Conservation (phyloP, 2,329 filamentous ascomycete genomes). For the Neopestalotiopsis clavispora region DNA sequence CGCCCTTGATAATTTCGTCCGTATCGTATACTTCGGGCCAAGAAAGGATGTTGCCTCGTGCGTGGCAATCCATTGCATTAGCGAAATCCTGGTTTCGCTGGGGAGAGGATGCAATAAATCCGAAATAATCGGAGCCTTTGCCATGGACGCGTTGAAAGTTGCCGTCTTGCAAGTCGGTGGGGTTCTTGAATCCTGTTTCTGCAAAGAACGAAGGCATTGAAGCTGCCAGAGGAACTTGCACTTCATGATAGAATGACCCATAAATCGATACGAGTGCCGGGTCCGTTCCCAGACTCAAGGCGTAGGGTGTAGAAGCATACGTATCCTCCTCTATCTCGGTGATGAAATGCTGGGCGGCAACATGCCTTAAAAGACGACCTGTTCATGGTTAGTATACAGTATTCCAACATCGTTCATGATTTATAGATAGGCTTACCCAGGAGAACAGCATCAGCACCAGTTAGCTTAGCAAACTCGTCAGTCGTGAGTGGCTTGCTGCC, state of each 20-base stretch:
- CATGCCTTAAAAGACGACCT: conserved; percentile 24
- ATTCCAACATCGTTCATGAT: too few species aligned
- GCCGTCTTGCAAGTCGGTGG: conserved; percentile 22
- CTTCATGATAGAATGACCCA: conserved; percentile 24
- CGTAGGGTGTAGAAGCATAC: conserved; percentile 22
- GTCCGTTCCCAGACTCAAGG: conserved; percentile 18
- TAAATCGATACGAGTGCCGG: conserved; percentile 20
- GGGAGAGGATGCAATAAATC: conserved; percentile 5
- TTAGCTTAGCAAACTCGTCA: conserved; percentile 38
- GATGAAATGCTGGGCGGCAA: conserved; percentile 23
- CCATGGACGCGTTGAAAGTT: conserved; percentile 23
- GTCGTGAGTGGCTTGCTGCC: conserved; percentile 35
- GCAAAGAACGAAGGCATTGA: conserved; percentile 21
- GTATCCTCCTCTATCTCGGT: conserved; percentile 23
- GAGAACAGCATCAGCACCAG: conserved; percentile 31
- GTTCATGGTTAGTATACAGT: conserved; percentile 11
- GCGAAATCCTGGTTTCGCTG: conserved; percentile 17
- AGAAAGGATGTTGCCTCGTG: too few species aligned
- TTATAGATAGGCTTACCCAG: too few species aligned
- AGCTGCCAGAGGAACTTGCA: conserved; percentile 22
- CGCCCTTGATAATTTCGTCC: conserved; percentile 10
- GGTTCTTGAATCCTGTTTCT: conserved; percentile 23
- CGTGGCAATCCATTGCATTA: too few species aligned
- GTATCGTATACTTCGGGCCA: neutral
- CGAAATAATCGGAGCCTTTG: conserved; percentile 5